Evolutionary conservation across 257 asterid genomes (phyloP), one percentile per base, ranked within the genome.

Genomic region (Paulownia fortunei): DNA sequence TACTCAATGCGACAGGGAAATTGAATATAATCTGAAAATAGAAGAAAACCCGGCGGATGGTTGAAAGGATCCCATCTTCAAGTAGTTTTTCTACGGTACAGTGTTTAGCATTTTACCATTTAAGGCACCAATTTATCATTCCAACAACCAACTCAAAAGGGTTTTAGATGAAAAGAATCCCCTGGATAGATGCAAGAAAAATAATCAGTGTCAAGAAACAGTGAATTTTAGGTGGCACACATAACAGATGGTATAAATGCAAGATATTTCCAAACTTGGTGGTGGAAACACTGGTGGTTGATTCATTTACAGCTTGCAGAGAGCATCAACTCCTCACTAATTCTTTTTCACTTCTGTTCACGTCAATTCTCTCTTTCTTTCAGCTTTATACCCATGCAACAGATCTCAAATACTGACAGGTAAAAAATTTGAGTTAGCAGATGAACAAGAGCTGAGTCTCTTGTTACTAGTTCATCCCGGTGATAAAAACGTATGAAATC

Each of bases 281-380:
- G 37, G 69, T 37, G 69, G 69, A 85, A 84, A 78, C 55, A 61
- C 79, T 76, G 74, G 73, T 73, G 74, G 77, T 69, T 73, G 79
- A 84, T 71, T 80, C 84, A 87, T 88, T 81, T 88, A 82, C 89
- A 88, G 32, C 73, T 72, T 26, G 60, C 70, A 80, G 74, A 74
- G 64, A 79, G 32, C 84, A 46, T 59, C 76, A 79, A 63, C 76
- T 82, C 26, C 74, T 52, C 81, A 44, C 44, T 44, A 26, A 61
- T 12, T 69, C 36, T 47, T 74, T 68, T 74, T 72, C 86, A 72
- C 81, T 26, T 55, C 16, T 19, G 5, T 39, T 69, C 73, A 36
- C 52, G 39, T 52, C 72, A 42, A 56, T 52, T 7, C 72, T 60
- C 61, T 21, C 30, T 19, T 51, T 61, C 36, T 56, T 37, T 39